A percentile compares a stretch with the other conserved stretches of the same genome.
phyloP scores from a whole-genome alignment of 2,329 filamentous ascomycete species.

The Hymenoscyphus infarciens region DNA sequence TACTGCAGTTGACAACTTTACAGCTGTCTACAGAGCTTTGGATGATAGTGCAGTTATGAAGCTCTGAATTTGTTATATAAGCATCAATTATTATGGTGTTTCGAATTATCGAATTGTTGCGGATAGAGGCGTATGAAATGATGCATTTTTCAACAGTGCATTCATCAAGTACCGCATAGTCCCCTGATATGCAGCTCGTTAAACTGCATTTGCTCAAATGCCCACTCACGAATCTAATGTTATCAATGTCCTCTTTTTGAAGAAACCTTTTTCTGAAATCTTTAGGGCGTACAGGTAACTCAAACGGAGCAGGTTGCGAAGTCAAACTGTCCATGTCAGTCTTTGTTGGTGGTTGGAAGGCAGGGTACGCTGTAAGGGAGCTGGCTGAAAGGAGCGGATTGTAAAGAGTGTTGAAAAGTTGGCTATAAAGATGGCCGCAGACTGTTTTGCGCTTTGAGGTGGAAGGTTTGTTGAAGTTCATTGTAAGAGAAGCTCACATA shows the following conservation, averaged over 20 bases:
- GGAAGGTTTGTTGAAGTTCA: no score
- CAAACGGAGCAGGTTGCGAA: no score
- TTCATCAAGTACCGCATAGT: background rate
- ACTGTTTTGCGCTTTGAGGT: no score
- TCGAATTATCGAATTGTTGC: background rate
- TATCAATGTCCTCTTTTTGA: background rate
- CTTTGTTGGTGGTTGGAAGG: no score
- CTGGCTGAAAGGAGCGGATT: no score
- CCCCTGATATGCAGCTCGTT: background rate
- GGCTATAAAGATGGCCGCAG: no score
- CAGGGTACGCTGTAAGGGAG: no score
- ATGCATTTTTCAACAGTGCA: background rate
- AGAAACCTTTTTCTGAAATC: background rate
- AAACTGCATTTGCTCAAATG: background rate
- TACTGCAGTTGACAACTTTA: background rate
- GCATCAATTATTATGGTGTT: background rate
- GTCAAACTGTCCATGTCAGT: no score
- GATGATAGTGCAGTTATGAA: background rate
- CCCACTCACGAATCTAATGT: background rate
- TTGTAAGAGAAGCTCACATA: no score
- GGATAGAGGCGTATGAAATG: background rate
- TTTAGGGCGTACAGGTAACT: background rate
- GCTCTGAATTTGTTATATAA: background rate
- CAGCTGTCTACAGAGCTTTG: background rate
- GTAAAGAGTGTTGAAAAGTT: no score